Evolutionary conservation across 208 protist species (phyloP), one percentile per base, ranked within the genome.

Genomic region (Entamoeba histolytica): DNA sequence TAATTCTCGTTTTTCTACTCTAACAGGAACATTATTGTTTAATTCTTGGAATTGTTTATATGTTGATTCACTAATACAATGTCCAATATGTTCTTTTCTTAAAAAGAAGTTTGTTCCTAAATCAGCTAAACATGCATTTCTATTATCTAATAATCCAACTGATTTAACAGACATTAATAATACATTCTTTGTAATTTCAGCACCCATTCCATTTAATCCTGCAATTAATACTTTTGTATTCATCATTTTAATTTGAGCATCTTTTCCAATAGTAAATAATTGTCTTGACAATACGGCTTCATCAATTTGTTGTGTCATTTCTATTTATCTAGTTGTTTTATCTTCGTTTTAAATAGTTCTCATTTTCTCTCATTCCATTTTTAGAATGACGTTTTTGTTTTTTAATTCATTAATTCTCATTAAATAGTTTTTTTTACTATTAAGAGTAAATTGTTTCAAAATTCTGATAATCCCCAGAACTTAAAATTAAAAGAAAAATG

Each of bases 51-150:
- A 57, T 44, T 91, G 14, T 2, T n/a, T 8, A 10, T 50, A 0
- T 28, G 55, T 78, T 49, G 49, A n/a, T 28, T 49, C 44, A 47
- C 91, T 94, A 23, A 87, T 8, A 55, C 15, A 78, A 0, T 91
- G 39, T 5, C 95, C 95, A 44, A 95, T 73, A 91, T 95, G 23
- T 69, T 52, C 23, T 92, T 91, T 31, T 44, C 78, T 57, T 12
- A 94, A 17, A 51, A 94, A 96, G 47, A 93, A 95, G 73, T 95
- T 92, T 4, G 92, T 92, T 35, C 57, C 91, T 12, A 95, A 91
- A 73, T 95, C 95, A 52, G 12, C 31, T 19, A 91, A 39, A 31
- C 28, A 35, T 8, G 57, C 35, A 3, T 19, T 19, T 28, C 50
- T 51, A 15, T 78, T 92, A 92, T 96, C 95, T 23, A 94, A 91